Evolutionary conservation across 2,329 filamentous ascomycete genomes (phyloP), one percentile per base, ranked within the genome.

Genomic region (Aspergillus viridinutans): DNA sequence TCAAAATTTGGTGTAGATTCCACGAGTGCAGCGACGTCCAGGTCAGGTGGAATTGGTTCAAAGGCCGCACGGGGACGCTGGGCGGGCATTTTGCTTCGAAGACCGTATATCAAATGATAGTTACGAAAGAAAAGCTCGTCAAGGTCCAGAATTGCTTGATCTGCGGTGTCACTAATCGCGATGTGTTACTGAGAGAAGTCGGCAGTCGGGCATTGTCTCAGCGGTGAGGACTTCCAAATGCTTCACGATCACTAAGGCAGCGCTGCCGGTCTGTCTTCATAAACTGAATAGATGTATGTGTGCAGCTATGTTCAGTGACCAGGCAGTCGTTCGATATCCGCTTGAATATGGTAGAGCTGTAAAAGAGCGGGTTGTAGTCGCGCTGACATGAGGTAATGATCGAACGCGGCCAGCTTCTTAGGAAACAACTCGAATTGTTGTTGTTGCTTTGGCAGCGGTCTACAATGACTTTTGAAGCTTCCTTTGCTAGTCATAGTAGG

Each of bases 1-100:
- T 92, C 86, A 68, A 99, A 96, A 69, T 96, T 96, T 2, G 87
- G 81, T 0, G 88, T 90, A 8, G 83, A 82, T 56, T 94, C 87
- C 17, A 97, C 90, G 1, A 97, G 80, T 1, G 78, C 76, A 42
- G 85, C 78, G 17, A 97, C 80, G 69, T 97, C 88, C 56, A 97
- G 85, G 68, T 93, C 85, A 0, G 92, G 92, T 0, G 92, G 85
- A 49, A 97, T 90, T 1, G 93, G 92, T 72, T 96, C 91, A 73
- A 97, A 97, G 52, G 92, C 90, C 17, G 92, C 91, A 69, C 91
- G 88, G 0, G 90, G 90, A 66, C 92, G 86, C 57, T 88, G 80
- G 14, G 88, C 82, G 54, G 90, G 89, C 92, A 96, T 96, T 28
- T 20, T 56, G n/a, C 23, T 14, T 47, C 23, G 21, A 23, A 43